Conservation (phyloP, 2,329 filamentous ascomycete species). For the Verticillium alfalfae region DNA sequence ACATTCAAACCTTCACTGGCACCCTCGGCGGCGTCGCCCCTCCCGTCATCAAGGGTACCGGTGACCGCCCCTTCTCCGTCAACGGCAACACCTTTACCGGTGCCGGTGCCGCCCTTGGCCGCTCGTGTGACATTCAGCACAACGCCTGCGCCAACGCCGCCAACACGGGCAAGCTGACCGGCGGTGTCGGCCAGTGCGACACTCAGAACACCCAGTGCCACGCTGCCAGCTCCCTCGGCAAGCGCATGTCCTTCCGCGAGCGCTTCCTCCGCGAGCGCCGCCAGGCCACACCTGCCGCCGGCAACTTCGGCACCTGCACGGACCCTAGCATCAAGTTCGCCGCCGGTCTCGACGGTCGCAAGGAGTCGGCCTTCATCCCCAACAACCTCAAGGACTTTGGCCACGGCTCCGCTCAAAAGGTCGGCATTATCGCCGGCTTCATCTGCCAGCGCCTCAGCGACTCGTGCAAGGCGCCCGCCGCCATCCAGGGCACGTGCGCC, state of each 20-base stretch:
- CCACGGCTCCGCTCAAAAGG: slow-evolving; percentile 41
- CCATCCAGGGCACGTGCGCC: slow-evolving; percentile 4
- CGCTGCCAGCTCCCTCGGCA: slow-evolving; percentile 12
- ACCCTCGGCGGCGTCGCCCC: slow-evolving; percentile 34
- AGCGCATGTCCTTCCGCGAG: slow-evolving; percentile 2
- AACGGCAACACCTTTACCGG: slow-evolving; percentile 54
- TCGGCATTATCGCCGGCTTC: slow-evolving; percentile 37
- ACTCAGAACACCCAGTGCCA: slow-evolving; percentile 4
- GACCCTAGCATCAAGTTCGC: slow-evolving; percentile 45
- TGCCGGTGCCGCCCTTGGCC: slow-evolving; percentile 48
- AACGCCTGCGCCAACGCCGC: slow-evolving; percentile 1
- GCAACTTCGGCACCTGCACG: slow-evolving; percentile 39
- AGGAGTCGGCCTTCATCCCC: slow-evolving; percentile 33
- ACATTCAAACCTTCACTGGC: slow-evolving; percentile 42
- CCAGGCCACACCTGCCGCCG: slow-evolving; percentile 6
- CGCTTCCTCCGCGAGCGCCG: slow-evolving; percentile 2
- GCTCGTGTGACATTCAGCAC: slow-evolving; percentile 55
- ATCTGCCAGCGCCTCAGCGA: slow-evolving; percentile 36
- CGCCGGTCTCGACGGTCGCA: slow-evolving; percentile 39
- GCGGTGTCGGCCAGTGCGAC: background rate
- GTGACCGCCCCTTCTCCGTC: slow-evolving; percentile 47
- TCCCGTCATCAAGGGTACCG: slow-evolving; percentile 29
- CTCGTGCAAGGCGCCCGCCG: slow-evolving; percentile 14
- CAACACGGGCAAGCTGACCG: background rate
- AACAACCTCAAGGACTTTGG: slow-evolving; percentile 36